phyloP scores from a whole-genome alignment of 305 asterid genomes.

The Stenogyne calaminthoides region DNA sequence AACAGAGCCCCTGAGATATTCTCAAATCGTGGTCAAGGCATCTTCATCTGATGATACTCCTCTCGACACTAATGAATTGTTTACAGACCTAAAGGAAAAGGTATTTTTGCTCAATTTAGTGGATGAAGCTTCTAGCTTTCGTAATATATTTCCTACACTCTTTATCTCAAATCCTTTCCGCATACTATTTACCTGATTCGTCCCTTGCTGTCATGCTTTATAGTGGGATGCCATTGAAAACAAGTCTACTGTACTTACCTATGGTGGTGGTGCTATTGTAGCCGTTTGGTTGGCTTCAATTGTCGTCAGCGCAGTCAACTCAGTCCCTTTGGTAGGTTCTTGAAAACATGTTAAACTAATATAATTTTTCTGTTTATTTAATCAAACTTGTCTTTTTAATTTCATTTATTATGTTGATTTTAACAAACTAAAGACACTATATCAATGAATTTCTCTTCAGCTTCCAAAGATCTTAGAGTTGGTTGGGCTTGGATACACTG shows the following conservation, averaged over 20 bases:
- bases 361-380: not conserved
- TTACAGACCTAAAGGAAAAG: constrained; percentile 51
- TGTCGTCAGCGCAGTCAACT: constrained; percentile 83
- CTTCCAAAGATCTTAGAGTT: constrained; percentile 95
- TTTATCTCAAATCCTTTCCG: not conserved
- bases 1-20: constrained; percentile 49
- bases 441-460: constrained; percentile 42
- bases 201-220: constrained; percentile 9
- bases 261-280: constrained; percentile 90
- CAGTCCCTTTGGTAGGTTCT: constrained; percentile 83
- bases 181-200: not conserved
- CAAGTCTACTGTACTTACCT: constrained; percentile 78
- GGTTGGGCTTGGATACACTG: constrained; percentile 96
- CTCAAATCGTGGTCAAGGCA: constrained; percentile 43
- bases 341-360: not conserved
- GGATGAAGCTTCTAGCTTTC: not conserved
- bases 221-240: constrained; percentile 97
- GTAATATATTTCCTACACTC: not conserved
- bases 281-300: constrained; percentile 83
- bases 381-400: not conserved
- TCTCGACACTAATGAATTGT: constrained; percentile 43
- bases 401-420: not conserved
- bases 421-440: not conserved
- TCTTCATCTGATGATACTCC: constrained; percentile 51
- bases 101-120: constrained; percentile 23